These are phyloP conservation scores for Daldinia loculata DNA, from an alignment of 495 filamentous ascomycete genomes.

Conservation along the genomic window DNA sequence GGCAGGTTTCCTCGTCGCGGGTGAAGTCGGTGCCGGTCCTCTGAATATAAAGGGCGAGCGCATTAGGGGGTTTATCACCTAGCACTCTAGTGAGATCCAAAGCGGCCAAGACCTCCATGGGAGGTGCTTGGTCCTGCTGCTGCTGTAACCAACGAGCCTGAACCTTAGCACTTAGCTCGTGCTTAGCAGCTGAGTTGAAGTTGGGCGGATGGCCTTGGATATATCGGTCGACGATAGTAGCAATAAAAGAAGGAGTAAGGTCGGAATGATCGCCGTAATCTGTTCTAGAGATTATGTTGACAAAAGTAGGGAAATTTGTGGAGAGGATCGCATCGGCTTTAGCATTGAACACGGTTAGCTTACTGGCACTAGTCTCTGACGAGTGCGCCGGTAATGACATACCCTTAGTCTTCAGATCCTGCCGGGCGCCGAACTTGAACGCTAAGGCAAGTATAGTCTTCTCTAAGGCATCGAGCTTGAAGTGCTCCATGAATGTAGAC, in stretches of 20 bases:
- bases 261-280: conserved; percentile 67
- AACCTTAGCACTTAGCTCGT: conserved; percentile 71
- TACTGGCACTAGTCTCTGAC: conserved; percentile 24
- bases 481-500: conserved; percentile 90
- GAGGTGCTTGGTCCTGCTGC: conserved; percentile 65
- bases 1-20: conserved; percentile 58
- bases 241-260: conserved; percentile 70
- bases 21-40: conserved; percentile 71
- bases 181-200: conserved; percentile 78
- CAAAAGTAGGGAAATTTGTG: conserved; percentile 75
- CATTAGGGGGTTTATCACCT: conserved; percentile 65
- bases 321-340: conserved; percentile 84
- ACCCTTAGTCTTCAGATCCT: conserved; percentile 92
- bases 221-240: conserved; percentile 80
- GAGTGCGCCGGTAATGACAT: conserved; percentile 27
- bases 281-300: conserved; percentile 71
- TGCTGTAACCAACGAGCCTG: conserved; percentile 69
- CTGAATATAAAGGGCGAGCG: conserved; percentile 80
- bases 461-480: conserved; percentile 85
- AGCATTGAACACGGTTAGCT: conserved; percentile 46
- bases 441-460: conserved; percentile 90
- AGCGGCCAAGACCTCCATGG: conserved; percentile 75
- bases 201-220: conserved; percentile 81
- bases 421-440: conserved; percentile 79
- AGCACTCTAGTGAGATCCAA: conserved; percentile 77